Base-by-base conservation (phyloP, 352 stramenopile genomes). In the Stramenopiles sp. region DNA sequence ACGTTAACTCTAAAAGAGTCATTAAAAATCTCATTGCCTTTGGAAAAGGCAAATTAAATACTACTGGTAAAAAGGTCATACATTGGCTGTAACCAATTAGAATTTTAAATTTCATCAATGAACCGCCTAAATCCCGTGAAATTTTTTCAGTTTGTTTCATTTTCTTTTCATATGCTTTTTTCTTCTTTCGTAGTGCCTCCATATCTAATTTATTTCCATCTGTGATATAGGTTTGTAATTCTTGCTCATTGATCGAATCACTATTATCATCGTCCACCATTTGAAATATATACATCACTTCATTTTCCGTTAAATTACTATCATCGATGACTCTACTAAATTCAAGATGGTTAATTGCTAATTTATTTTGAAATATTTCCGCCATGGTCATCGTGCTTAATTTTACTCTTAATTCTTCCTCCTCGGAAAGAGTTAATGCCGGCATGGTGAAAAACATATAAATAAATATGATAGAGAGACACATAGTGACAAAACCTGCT, bases 91-190 rank as follows among this genome's bases (percentile, higher is more conserved):
- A 76, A 4, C 30, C 31, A 4, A 76, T 13, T 13, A 76, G 13
- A 33, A 76, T 76, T 76, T 76, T 76, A 13, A 76, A 4, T 76
- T 76, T n/a, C n/a, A n/a, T n/a, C n/a, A n/a, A n/a, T n/a, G n/a
- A 7, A 13, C 65, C 31, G 4, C 30, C 13, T 7, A 1, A 33
- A 7, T 31, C 65, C 4, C 65, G 4, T 13, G 13, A 76, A 4
- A 33, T 76, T 13, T 53, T 53, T 53, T 13, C 38, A 13, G 4
- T 53, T 53, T 53, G 13, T 53, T 53, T 53, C 38, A 13, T 53
- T 13, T 13, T 4, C 38, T 53, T 53, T 53, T 53, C 13, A 13
- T 53, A 13, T 53, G 38, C 4, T 53, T 53, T 53, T 13, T 53
- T 53, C 38, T 53, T 13, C 13, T 53, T 53, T 53, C 38, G 38